A percentile compares a stretch with the other conserved stretches of the same genome.
phyloP scores from a whole-genome alignment of 2,329 filamentous ascomycete genomes.

The Botrytis cinerea region DNA sequence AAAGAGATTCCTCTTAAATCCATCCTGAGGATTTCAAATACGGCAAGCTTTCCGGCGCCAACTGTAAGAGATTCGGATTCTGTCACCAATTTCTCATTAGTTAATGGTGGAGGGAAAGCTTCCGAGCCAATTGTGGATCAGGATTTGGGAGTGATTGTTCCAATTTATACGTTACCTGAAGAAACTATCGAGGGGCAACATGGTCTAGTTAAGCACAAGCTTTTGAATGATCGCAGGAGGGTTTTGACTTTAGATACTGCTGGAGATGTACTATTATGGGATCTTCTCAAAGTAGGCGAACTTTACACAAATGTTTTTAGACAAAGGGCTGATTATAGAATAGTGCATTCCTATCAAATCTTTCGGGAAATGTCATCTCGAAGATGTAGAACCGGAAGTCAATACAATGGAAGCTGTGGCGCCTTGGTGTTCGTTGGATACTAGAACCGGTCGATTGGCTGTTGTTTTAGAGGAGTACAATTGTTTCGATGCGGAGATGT shows the following conservation, averaged over 20 bases:
- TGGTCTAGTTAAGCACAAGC: conserved; percentile 87
- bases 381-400: conserved; percentile 84
- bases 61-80: conserved; percentile 55
- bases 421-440: conserved; percentile 95
- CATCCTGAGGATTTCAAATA: conserved; percentile 80
- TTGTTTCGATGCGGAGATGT: conserved; percentile 96
- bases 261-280: conserved; percentile 93
- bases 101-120: conserved; percentile 54
- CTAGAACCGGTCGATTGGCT: conserved; percentile 86
- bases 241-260: conserved; percentile 92
- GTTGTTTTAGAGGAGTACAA: conserved; percentile 92
- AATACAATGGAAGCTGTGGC: conserved; percentile 88
- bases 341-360: conserved; percentile 84
- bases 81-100: conserved; percentile 51
- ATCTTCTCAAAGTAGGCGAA: conserved; percentile 72
- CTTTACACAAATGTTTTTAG: conserved; percentile 28
- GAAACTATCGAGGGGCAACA: conserved; percentile 94
- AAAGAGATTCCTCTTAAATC: conserved; percentile 76
- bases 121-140: conserved; percentile 57
- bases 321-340: conserved; percentile 30
- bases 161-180: conserved; percentile 67
- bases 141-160: conserved; percentile 54
- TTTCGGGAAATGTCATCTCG: conserved; percentile 92
- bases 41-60: conserved; percentile 69
- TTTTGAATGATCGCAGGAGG: conserved; percentile 86